A percentile compares a stretch with the other conserved stretches of the same genome.
phyloP scores from a whole-genome alignment of 208 protist genomes.

The Spongospora subterranea region DNA sequence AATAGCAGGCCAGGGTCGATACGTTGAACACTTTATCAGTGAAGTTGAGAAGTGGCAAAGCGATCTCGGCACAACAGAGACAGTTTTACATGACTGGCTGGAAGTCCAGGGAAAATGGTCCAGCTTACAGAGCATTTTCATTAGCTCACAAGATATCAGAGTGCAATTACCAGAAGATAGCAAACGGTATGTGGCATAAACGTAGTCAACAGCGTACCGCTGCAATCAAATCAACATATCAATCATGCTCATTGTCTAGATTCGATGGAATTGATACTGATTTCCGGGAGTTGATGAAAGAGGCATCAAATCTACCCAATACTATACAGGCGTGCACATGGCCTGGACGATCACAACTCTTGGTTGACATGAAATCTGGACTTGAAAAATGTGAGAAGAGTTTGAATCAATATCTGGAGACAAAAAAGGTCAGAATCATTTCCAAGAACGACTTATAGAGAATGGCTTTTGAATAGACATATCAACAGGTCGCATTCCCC shows the following conservation, averaged over 20 bases:
- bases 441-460: conserved; percentile 59
- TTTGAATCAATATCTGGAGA: conserved; percentile 95
- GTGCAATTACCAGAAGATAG: conserved; percentile 93
- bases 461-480: neutral
- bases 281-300: conserved; percentile 59
- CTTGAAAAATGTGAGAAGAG: conserved; percentile 95
- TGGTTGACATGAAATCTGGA: conserved; percentile 78
- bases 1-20: conserved; percentile 89
- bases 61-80: conserved; percentile 91
- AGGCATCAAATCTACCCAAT: conserved; percentile 58
- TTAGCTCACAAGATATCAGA: conserved; percentile 94
- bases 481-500: conserved; percentile 75
- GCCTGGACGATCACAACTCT: conserved; percentile 61
- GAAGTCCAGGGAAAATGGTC: conserved; percentile 96
- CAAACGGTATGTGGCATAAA: conserved; percentile 73
- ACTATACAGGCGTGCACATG: conserved; percentile 75
- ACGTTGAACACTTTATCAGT: conserved; percentile 94
- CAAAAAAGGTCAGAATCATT: conserved; percentile 82
- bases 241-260: neutral
- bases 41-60: conserved; percentile 90
- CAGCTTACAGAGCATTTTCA: conserved; percentile 96
- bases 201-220: conserved; percentile 85
- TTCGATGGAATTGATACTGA: conserved; percentile 60
- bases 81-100: conserved; percentile 91
- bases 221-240: conserved; percentile 68